phyloP scores from a whole-genome alignment of 371 early-diverging fungal species.

The Haplosporangium sp. region DNA sequence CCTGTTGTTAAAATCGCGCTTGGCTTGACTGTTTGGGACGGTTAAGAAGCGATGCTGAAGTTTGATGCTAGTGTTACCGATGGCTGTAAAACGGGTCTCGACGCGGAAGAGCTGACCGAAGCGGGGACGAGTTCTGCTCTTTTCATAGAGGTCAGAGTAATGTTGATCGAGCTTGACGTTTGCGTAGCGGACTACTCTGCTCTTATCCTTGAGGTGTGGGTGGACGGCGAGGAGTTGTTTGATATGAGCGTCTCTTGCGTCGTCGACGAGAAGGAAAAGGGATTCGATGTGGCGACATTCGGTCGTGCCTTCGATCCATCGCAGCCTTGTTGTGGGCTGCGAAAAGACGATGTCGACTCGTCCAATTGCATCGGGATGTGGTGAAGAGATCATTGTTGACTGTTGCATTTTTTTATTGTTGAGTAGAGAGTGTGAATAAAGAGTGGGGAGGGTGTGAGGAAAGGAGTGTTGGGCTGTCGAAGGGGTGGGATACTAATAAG shows the following conservation, averaged over 20 bases:
- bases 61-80: constrained; percentile 38
- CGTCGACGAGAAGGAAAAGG: constrained; percentile 35
- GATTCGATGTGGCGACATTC: constrained; percentile 31
- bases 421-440: background rate
- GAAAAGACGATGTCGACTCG: constrained; percentile 19
- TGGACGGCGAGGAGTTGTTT: constrained; percentile 22
- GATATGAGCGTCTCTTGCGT: constrained; percentile 36
- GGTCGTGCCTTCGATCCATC: constrained; percentile 33
- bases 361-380: constrained; percentile 21
- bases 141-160: constrained; percentile 2
- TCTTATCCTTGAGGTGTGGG: constrained; percentile 21
- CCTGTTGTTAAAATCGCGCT: constrained; percentile 36
- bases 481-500: background rate
- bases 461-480: background rate
- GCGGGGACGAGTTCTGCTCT: constrained; percentile 8
- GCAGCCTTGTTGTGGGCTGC: constrained; percentile 16
- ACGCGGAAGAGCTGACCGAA: constrained; percentile 28
- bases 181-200: constrained; percentile 35
- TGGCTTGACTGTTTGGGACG: constrained; percentile 36
- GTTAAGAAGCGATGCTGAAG: constrained; percentile 42
- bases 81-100: constrained; percentile 31
- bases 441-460: background rate
- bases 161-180: constrained; percentile 42
- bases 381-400: constrained; percentile 26
- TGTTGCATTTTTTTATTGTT: background rate